A percentile compares a stretch with the other conserved stretches of the same genome.
These are phyloP conservation scores for Trichoderma brevicompactum DNA, from an alignment of 2,329 filamentous ascomycete genomes.

Conservation along the genomic window DNA sequence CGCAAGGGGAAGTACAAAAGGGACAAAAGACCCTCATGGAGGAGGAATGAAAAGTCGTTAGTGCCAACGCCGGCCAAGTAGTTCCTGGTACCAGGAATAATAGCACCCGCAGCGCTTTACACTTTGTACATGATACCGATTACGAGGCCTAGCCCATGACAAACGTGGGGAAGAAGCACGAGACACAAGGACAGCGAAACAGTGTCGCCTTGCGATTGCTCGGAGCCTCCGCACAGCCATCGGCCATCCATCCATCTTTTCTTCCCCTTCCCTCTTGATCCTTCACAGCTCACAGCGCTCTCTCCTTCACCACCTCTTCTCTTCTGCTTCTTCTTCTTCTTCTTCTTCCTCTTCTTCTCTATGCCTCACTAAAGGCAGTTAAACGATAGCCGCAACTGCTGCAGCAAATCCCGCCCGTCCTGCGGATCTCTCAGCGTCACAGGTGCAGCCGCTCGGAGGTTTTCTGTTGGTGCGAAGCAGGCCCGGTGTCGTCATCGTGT, in stretches of 20 bases:
- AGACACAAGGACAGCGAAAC: slow-evolving; percentile 12
- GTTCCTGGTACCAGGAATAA: neutral
- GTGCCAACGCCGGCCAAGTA: neutral
- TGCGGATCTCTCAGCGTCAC: slow-evolving; percentile 11
- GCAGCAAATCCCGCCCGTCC: neutral
- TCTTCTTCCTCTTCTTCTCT: too few relatives aligned
- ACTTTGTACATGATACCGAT: slow-evolving; percentile 11
- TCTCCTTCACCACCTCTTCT: too few relatives aligned
- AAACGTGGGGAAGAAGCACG: slow-evolving; percentile 26
- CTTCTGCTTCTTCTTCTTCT: too few relatives aligned
- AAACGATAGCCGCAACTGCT: too few relatives aligned
- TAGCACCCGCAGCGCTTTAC: neutral
- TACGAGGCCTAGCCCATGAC: slow-evolving; percentile 14
- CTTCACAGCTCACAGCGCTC: too few relatives aligned
- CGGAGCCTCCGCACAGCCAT: too few relatives aligned
- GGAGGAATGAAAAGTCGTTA: neutral
- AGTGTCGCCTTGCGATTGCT: too few relatives aligned
- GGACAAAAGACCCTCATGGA: neutral
- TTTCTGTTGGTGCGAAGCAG: slow-evolving; percentile 17
- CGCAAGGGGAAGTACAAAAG: too few relatives aligned
- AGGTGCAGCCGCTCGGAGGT: slow-evolving; percentile 10
- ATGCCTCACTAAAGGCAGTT: too few relatives aligned
- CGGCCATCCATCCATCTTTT: slow-evolving; percentile 15
- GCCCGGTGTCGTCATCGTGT: slow-evolving; percentile 22
- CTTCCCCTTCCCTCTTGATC: neutral